Percentiles rank a stretch among this genome's conserved stretches.
Evolutionary conservation across 345 rosid genomes (phyloP).

Genomic region (Dimocarpus longan): DNA sequence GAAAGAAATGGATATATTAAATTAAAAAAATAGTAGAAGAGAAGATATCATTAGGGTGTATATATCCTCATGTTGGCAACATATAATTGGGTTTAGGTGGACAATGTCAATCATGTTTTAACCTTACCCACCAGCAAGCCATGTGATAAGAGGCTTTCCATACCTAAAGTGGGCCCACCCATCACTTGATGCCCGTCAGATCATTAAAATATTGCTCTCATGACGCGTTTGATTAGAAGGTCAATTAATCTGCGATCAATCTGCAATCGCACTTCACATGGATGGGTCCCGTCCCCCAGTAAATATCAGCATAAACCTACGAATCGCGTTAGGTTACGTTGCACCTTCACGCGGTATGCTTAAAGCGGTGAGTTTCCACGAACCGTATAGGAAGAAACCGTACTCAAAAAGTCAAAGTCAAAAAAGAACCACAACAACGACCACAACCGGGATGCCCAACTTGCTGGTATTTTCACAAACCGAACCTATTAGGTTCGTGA

Average conservation of each 20-base stretch:
- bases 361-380: neutral
- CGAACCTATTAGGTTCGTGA: neutral
- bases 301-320: neutral
- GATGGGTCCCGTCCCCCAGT: neutral
- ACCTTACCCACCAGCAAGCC: neutral
- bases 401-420: constrained; percentile 10
- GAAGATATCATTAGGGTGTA: neutral
- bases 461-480: neutral
- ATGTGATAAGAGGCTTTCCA: constrained; percentile 2
- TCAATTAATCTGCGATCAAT: neutral
- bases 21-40: no score
- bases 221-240: neutral
- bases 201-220: neutral
- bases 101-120: neutral
- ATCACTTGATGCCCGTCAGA: neutral
- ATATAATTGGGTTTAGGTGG: neutral
- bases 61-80: neutral
- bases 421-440: neutral
- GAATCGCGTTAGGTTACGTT: neutral
- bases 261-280: neutral
- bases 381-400: neutral
- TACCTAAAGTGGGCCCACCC: constrained; percentile 5
- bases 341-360: neutral
- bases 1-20: no score
- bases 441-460: neutral